These are phyloP conservation scores for Lojkania enalia DNA, from an alignment of 2,329 filamentous ascomycete species.

Conservation along the genomic window DNA sequence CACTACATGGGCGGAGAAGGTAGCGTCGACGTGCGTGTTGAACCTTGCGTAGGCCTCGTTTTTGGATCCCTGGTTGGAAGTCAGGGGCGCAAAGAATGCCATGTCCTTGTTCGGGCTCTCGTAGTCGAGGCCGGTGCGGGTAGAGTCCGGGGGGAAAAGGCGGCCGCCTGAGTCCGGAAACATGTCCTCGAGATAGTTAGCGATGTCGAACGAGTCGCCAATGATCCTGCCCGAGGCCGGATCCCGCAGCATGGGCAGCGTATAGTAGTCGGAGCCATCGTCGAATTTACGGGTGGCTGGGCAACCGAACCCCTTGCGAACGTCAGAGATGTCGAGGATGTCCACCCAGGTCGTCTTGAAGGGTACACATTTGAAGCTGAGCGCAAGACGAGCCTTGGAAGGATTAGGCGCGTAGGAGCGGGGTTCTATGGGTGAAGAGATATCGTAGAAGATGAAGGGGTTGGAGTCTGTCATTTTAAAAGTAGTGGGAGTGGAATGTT, in stretches of 20 bases:
- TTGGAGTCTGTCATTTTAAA: slow-evolving; percentile 28
- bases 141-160: slow-evolving; percentile 53
- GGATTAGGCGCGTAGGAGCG: slow-evolving; percentile 55
- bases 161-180: slow-evolving; percentile 54
- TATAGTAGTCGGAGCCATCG: slow-evolving; percentile 63
- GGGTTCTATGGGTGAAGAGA: slow-evolving; percentile 45
- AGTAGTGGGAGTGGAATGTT: slow-evolving; percentile 8
- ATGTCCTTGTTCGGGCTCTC: slow-evolving; percentile 31
- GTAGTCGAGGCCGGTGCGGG: slow-evolving; percentile 46
- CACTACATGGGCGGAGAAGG: slow-evolving; percentile 53
- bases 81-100: slow-evolving; percentile 36
- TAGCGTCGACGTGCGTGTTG: slow-evolving; percentile 59
- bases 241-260: slow-evolving; percentile 62
- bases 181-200: slow-evolving; percentile 58
- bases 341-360: slow-evolving; percentile 59
- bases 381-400: slow-evolving; percentile 55
- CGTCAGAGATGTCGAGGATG: slow-evolving; percentile 55
- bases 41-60: slow-evolving; percentile 46
- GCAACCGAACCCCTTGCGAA: slow-evolving; percentile 53
- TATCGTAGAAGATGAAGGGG: slow-evolving; percentile 53
- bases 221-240: slow-evolving; percentile 46
- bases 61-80: slow-evolving; percentile 46
- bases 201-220: slow-evolving; percentile 70
- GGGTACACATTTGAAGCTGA: slow-evolving; percentile 54
- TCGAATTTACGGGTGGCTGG: slow-evolving; percentile 58